Evolutionary conservation across 2,329 filamentous ascomycete genomes (phyloP).

Genomic region (Diaporthe aspalathi): DNA sequence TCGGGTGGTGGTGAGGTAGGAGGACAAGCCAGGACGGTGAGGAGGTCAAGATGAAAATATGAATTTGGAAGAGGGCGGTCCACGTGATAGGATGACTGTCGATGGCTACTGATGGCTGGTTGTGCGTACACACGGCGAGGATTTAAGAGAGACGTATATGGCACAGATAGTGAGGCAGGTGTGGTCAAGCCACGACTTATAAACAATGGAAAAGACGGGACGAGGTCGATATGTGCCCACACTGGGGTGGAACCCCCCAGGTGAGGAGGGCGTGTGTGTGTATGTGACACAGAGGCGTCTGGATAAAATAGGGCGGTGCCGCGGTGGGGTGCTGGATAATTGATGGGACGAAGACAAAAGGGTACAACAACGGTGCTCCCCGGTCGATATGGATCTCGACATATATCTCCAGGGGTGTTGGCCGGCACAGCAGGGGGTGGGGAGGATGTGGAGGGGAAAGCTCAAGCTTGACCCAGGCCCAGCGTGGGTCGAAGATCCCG

Average conservation of each 20-base stretch:
- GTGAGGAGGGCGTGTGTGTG: conserved; percentile 9
- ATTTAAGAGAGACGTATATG: neutral
- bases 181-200: conserved; percentile 29
- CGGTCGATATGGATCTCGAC: conserved; percentile 23
- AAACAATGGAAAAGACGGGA: conserved; percentile 30
- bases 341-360: conserved; percentile 34
- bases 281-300: conserved; percentile 32
- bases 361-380: conserved; percentile 19
- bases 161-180: neutral
- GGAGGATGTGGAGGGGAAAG: neutral
- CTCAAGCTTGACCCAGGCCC: conserved; percentile 22
- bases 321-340: conserved; percentile 14
- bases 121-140: neutral
- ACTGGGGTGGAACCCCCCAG: conserved; percentile 19
- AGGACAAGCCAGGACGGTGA: neutral
- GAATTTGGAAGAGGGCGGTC: neutral
- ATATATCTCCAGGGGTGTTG: conserved; percentile 13
- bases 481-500: conserved; percentile 16
- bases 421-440: conserved; percentile 3
- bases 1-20: neutral
- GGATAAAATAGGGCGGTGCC: conserved; percentile 33
- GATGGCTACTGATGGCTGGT: neutral
- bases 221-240: conserved; percentile 7
- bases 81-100: neutral
- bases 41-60: neutral